Evolutionary conservation across 2,329 filamentous ascomycete genomes (phyloP), one percentile per base, ranked within the genome.

Genomic region (Annulohypoxylon truncatum): DNA sequence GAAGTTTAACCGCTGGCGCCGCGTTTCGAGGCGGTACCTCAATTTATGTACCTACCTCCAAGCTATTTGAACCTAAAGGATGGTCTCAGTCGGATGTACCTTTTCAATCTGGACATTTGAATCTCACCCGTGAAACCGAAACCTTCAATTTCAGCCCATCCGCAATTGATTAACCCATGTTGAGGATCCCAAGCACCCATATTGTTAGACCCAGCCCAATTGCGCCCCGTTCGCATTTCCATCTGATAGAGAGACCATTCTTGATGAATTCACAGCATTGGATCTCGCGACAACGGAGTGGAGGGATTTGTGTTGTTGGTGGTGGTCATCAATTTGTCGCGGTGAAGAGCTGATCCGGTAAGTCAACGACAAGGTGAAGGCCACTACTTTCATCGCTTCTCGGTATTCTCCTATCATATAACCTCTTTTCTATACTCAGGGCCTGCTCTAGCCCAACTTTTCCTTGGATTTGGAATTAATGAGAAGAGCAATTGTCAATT

Each of bases 81-180:
- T 28, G 24, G 55, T 54, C 55, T 56, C 31, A 51, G 54, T 54
- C 20, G 28, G 24, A 53, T 28, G 54, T 59, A 66, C 63, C 63
- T 69, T 48, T 60, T 55, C 28, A 44, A 57, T 70, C 59, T 68
- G 44, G 28, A 61, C 68, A 44, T 69, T 54, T 55, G 54, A 67
- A 68, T 71, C 67, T 71, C 68, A 71, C 66, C 56, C 68, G 70
- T 71, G 66, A 68, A 68, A 72, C 70, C 66, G 64, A 68, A 68
- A 71, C 68, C 66, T 71, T 65, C 69, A 67, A 64, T 70, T 69
- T 70, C 67, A 68, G 69, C 63, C 65, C 69, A 59, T 71, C 48
- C 31, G 18, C 31, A 46, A 56, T 48, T 53, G 47, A 55, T 61
- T 58, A 42, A 20, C 61, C 47, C 15, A 67, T 69, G 67, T 46